These are phyloP conservation scores for Staphylotrichum tortipilum DNA, from an alignment of 495 filamentous ascomycete genomes.

Conservation along the genomic window DNA sequence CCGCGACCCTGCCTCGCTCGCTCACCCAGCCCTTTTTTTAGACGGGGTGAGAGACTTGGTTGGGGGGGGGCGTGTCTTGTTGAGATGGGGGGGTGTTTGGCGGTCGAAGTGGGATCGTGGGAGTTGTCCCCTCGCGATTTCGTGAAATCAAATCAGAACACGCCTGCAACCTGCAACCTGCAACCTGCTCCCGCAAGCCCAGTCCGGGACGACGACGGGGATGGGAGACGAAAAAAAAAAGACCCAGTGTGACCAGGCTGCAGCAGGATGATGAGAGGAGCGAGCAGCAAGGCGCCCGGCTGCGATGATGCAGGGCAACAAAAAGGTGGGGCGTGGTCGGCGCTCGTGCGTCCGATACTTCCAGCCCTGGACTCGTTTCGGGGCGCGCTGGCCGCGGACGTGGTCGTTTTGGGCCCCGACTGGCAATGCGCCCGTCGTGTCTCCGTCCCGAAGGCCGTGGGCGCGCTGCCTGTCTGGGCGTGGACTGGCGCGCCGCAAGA, in stretches of 20 bases:
- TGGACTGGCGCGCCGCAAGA: too few species aligned
- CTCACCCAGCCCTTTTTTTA: not conserved
- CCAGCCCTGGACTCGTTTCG: slow-evolving; percentile 11
- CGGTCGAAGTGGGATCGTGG: slow-evolving; percentile 9
- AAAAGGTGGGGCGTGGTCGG: slow-evolving; percentile 17
- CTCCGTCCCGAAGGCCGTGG: not conserved
- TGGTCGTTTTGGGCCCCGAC: slow-evolving; percentile 1
- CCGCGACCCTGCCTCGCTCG: not conserved
- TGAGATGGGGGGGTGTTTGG: too few species aligned
- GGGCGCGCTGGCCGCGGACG: not conserved
- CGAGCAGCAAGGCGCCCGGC: slow-evolving; percentile 3
- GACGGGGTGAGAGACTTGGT: not conserved
- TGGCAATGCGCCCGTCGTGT: not conserved
- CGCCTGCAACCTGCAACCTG: too few species aligned
- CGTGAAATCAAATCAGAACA: too few species aligned
- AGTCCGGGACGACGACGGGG: too few species aligned
- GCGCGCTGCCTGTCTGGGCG: too few species aligned
- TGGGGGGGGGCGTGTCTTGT: too few species aligned
- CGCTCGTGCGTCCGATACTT: slow-evolving; percentile 16
- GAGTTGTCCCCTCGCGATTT: slow-evolving; percentile 9
- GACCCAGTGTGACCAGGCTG: slow-evolving; percentile 25
- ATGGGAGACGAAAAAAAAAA: slow-evolving; percentile 15
- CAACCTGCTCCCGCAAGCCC: too few species aligned
- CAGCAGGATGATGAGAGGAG: slow-evolving; percentile 17
- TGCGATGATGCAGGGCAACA: slow-evolving; percentile 19